Evolutionary conservation across 768 basidiomycete genomes (phyloP).

Genomic region (Chalciporus sphaerocephalus): DNA sequence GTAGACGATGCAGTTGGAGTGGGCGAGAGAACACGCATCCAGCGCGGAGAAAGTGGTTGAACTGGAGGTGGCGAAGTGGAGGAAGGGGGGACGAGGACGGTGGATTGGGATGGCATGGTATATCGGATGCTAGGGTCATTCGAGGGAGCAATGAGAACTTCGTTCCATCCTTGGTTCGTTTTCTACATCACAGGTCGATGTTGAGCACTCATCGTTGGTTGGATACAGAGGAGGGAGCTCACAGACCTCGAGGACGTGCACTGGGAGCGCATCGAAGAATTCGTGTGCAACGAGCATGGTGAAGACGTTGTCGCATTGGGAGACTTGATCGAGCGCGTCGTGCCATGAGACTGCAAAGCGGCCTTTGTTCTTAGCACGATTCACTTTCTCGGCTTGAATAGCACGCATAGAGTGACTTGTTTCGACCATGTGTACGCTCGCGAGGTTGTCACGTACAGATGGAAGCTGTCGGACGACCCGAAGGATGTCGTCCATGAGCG

Average conservation of each 20-base stretch:
- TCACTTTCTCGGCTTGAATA: slow-evolving; percentile 55
- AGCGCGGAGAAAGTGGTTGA: slow-evolving; percentile 30
- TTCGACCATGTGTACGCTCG: slow-evolving; percentile 73
- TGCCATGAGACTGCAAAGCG: slow-evolving; percentile 61
- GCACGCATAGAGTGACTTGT: slow-evolving; percentile 64
- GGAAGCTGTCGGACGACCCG: slow-evolving; percentile 54
- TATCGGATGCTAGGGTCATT: slow-evolving; percentile 37
- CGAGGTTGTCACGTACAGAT: slow-evolving; percentile 32
- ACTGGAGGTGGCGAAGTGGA: slow-evolving; percentile 1
- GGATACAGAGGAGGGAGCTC: too few species aligned
- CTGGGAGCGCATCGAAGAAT: slow-evolving; percentile 94
- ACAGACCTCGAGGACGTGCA: slow-evolving; percentile 81
- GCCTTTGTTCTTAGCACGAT: slow-evolving; percentile 20
- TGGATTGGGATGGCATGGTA: slow-evolving; percentile 17
- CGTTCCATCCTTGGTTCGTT: slow-evolving; percentile 77
- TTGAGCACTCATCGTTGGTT: background rate
- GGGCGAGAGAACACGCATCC: slow-evolving; percentile 66
- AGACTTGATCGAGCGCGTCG: slow-evolving; percentile 65
- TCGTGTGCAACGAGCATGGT: slow-evolving; percentile 93
- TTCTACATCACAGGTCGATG: slow-evolving; percentile 43
- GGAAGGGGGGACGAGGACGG: slow-evolving; percentile 7
- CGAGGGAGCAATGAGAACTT: slow-evolving; percentile 63
- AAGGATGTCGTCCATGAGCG: slow-evolving; percentile 84
- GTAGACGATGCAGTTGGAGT: slow-evolving; percentile 49
- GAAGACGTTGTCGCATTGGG: slow-evolving; percentile 46